Evolutionary conservation across 306 rosid species (phyloP), one percentile per base, ranked within the genome.

Genomic region (Prunus kanzakura): DNA sequence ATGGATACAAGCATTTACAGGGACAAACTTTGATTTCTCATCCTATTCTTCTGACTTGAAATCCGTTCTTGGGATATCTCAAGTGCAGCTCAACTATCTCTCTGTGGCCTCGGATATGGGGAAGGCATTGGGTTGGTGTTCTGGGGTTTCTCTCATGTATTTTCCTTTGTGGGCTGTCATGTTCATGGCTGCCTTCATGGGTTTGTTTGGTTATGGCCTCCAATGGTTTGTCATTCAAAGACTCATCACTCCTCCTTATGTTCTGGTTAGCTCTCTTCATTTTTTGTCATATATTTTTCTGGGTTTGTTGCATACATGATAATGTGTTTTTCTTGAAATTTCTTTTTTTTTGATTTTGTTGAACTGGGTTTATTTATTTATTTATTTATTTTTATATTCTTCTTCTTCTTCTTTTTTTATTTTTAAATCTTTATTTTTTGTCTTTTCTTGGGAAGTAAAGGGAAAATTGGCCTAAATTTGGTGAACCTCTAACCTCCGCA

Each of bases 91-190:
- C 18, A 89, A 87, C 77, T 91, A 70, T 32, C 87, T 91, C 0
- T 84, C 97, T 4, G 89, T 91, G 15, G 93, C 97, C 1, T 91
- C 97, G 0, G 93, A 91, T 55, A 71, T 91, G 88, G 97, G 93
- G 5, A 91, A 87, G 50, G 92, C 82, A 2, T 81, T 91, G 62
- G 97, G 97, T 0, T 91, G 97, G 97, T 89, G 90, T 49, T 89
- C 87, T n/a, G 93, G 97, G 11, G 25, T 89, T 2, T 82, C 76
- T 0, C 87, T 89, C 25, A 41, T 82, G 73, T 83, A 83, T 69
- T 71, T 89, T 10, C 97, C 97, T 0, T 60, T 89, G 57, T 86
- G 90, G 91, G 65, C 75, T 1, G 92, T 91, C 32, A 43, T 89
- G 77, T 76, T 89, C 75, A 65, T 82, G 29, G 79, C 97, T 80